Evolutionary conservation across 176 grass and related monocot species (phyloP), one percentile per base, ranked within the genome.

Genomic region (Bothriochloa decipiens): DNA sequence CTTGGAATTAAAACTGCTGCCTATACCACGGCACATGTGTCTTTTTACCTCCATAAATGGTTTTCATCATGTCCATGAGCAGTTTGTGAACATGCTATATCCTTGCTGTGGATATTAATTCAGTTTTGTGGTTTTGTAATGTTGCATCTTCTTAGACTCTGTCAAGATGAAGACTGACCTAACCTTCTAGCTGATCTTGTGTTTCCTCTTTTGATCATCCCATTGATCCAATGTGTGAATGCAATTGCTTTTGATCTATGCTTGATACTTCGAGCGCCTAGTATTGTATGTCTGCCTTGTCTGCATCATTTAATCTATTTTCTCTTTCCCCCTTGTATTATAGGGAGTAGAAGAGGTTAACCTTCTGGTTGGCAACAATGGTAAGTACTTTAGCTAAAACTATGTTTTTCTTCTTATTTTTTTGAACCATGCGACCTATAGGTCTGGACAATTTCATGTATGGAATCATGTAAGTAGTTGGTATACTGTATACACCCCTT

Each of bases 331-430:
- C 66, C 25, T 82, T 28, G 12, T 68, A 36, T 86, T 18, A 16
- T n/a, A 91, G 82, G 89, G 61, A 74, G 46, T 49, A 82, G 37
- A 67, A 79, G 86, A 67, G 33, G 47, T 40, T 82, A 62, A 60
- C 28, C 67, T 88, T 70, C 17, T 15, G 10, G 17, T 67, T 50
- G 23, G 36, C 50, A 66, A 88, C 27, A 53, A 91, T 88, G 90
- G 90, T 91, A 75, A 82, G 73, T 69, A 20, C 45, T 73, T 47
- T 22, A 65, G 37, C 60, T 22, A 17, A 70, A 25, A 73, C n/a
- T 79, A 8, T 74, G 27, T 85, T 69, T 86, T 71, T 80, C 11
- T 45, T 2, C 23, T 41, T 62, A 29, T 77, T 70, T 17, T 9
- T 20, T 55, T 53, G 18, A 18, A 40, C n/a, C 0, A 58, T 32